A percentile compares a stretch with the other conserved stretches of the same genome.
Conservation (phyloP, 495 filamentous ascomycete species). For the Tuber aestivum region DNA sequence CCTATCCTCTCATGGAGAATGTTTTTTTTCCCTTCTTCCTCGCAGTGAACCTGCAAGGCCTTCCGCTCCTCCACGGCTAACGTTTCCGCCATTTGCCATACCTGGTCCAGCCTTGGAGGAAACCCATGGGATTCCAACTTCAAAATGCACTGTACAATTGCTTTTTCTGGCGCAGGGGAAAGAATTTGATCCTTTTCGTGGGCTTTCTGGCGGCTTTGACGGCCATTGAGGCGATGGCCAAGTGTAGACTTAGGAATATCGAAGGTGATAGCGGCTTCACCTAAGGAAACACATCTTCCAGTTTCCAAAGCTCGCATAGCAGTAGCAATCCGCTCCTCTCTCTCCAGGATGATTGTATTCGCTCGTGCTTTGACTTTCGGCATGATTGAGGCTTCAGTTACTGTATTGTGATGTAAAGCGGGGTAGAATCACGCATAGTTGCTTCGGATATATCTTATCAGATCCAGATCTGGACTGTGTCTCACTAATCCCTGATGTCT, state of each 20-base stretch:
- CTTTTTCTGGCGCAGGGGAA: background rate
- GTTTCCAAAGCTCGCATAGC: background rate
- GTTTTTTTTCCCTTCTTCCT: background rate
- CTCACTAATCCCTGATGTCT: too few relatives aligned
- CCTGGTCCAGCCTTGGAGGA: background rate
- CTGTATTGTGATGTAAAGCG: too few relatives aligned
- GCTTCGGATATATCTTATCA: too few relatives aligned
- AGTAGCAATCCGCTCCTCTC: background rate
- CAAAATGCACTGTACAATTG: background rate
- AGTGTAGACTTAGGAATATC: background rate
- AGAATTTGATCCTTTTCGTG: too few relatives aligned
- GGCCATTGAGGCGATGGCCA: too few relatives aligned
- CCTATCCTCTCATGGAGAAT: background rate
- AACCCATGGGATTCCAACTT: background rate
- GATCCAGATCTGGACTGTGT: too few relatives aligned
- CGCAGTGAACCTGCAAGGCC: fast-evolving
- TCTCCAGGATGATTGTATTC: background rate
- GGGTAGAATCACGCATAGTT: too few relatives aligned
- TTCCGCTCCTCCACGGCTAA: too few relatives aligned
- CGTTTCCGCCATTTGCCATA: too few relatives aligned
- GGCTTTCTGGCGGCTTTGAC: too few relatives aligned
- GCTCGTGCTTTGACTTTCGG: too few relatives aligned
- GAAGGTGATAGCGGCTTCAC: background rate
- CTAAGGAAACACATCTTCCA: background rate
- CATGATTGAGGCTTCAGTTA: background rate